phyloP scores from a whole-genome alignment of 257 asterid genomes.

The Voacanga thouarsii region DNA sequence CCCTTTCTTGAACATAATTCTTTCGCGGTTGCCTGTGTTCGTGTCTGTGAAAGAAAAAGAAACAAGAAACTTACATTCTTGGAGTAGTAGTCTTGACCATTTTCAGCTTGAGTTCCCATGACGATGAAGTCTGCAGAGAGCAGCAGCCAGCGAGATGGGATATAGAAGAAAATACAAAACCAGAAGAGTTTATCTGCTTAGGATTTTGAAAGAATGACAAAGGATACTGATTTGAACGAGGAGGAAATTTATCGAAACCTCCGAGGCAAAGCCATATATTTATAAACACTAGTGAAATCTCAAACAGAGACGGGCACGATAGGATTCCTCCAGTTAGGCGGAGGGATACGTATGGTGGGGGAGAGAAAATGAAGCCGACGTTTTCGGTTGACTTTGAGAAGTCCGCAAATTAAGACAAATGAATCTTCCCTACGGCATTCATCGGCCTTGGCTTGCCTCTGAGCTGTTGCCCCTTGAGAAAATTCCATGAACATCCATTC shows the following conservation, averaged over 20 bases:
- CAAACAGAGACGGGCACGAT: too few species aligned
- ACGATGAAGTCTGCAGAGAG: neutral
- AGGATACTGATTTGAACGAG: constrained; percentile 6
- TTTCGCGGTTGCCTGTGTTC: neutral
- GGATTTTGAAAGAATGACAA: neutral
- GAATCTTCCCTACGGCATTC: neutral
- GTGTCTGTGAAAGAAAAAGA: neutral
- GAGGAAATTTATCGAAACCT: neutral
- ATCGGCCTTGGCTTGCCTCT: neutral
- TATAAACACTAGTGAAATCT: neutral
- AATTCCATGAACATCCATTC: neutral
- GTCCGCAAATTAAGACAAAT: neutral
- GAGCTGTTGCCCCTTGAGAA: neutral
- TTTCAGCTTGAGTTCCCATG: constrained; percentile 13
- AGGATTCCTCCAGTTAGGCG: too few species aligned
- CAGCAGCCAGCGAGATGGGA: neutral
- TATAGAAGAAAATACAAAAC: neutral
- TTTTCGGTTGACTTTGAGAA: constrained; percentile 1
- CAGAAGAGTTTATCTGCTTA: neutral
- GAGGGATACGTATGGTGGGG: neutral
- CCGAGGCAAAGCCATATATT: neutral
- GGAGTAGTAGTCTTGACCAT: neutral
- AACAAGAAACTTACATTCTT: constrained; percentile 7
- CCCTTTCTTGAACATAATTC: neutral
- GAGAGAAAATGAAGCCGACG: constrained; percentile 1